Evolutionary conservation across 1,284 basidiomycete genomes (phyloP), one percentile per base, ranked within the genome.

Genomic region (Meripilus lineatus): DNA sequence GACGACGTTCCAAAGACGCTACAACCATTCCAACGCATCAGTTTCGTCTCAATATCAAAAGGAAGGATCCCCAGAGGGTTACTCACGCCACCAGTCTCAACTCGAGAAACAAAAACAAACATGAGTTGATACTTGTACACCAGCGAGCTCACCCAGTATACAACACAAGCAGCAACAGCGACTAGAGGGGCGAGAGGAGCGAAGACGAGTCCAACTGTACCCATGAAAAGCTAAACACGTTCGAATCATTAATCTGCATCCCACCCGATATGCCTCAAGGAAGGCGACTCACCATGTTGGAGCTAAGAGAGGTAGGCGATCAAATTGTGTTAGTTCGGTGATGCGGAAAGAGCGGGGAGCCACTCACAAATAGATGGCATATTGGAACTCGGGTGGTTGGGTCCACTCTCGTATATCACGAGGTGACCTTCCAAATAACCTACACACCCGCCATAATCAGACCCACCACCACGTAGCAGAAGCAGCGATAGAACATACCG

Each of bases 351-450:
- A 18, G 21, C 4, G 15, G 6, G 17, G 32, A 30, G 28, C 28
- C 40, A 74, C 84, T 64, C 52, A 89, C 84, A 89, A 93, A 65
- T 92, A 93, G 46, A 94, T 79, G 10, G 89, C 78, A 67, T 89
- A 98, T 57, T 94, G 84, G 61, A 98, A 98, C 32, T 86, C 82
- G 4, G 90, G 90, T 14, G 95, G 95, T 61, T 94, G 89, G 5
- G 95, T 97, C 84, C 90, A 94, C 57, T 97, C 93, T 42, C 93
- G 79, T 47, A 98, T 92, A 58, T 97, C 93, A 54, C 96, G 81
- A 36, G 94, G 95, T 0, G 96, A 99, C 46, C 94, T 84, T n/a
- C 93, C 92, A 58, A 97, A 89, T 38, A 93, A 66, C 46, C 87
- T 89, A 41, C 11, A 33, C 40, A n/a, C 10, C n/a, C 28, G 8